Conservation (phyloP, 352 stramenopile genomes). For the Phytophthora syringae region DNA sequence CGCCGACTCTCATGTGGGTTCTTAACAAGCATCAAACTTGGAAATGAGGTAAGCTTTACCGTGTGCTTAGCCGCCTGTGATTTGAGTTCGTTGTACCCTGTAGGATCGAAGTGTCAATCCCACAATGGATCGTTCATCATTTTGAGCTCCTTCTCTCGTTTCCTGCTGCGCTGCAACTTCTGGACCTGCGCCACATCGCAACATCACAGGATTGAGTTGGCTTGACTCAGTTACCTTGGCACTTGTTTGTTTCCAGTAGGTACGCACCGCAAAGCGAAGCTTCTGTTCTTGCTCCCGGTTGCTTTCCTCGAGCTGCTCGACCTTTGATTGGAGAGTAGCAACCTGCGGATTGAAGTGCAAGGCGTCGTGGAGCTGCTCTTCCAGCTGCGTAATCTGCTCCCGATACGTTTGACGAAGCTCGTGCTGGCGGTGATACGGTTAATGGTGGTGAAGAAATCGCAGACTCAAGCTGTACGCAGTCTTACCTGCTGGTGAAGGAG, state of each 20-base stretch:
- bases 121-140: conserved; percentile 74
- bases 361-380: conserved; percentile 54
- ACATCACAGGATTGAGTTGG: neutral
- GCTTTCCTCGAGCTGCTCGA: conserved; percentile 48
- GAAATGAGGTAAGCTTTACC: conserved; percentile 10
- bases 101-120: conserved; percentile 44
- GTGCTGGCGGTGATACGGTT: conserved; percentile 40
- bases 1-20: conserved; percentile 77
- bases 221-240: neutral
- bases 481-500: conserved; percentile 71
- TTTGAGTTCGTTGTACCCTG: conserved; percentile 24
- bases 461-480: neutral
- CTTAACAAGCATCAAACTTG: conserved; percentile 39
- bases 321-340: conserved; percentile 40
- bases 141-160: conserved; percentile 73
- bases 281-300: conserved; percentile 65
- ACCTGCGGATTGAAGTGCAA: conserved; percentile 61
- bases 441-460: neutral
- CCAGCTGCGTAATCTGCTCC: conserved; percentile 46
- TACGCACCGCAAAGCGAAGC: conserved; percentile 61
- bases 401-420: conserved; percentile 59
- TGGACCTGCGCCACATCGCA: conserved; percentile 45
- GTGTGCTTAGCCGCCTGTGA: conserved; percentile 19
- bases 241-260: conserved; percentile 19
- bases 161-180: conserved; percentile 76